phyloP scores from a whole-genome alignment of 495 filamentous ascomycete genomes.

The Amniculicola lignicola region DNA sequence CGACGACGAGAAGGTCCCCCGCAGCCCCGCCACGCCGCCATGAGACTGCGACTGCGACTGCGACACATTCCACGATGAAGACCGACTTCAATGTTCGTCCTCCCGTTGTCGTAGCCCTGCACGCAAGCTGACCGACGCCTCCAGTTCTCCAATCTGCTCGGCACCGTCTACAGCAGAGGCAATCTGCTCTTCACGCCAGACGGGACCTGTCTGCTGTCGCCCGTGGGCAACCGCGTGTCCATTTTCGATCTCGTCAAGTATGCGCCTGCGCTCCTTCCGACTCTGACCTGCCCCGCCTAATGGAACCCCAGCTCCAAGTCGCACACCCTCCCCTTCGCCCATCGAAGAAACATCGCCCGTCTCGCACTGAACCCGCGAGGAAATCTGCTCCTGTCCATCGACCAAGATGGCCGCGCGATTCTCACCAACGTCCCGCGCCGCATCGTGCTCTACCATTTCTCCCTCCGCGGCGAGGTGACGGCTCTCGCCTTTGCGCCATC shows the following conservation, averaged over 20 bases:
- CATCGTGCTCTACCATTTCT: slow-evolving; percentile 86
- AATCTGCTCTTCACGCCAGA: slow-evolving; percentile 96
- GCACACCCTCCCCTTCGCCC: slow-evolving; percentile 88
- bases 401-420: slow-evolving; percentile 91
- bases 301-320: slow-evolving; percentile 74
- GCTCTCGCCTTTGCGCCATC: slow-evolving; percentile 90
- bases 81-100: slow-evolving; percentile 79
- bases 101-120: background rate
- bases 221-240: slow-evolving; percentile 91
- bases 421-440: slow-evolving; percentile 83
- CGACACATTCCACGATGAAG: slow-evolving; percentile 66
- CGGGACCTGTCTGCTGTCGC: slow-evolving; percentile 92
- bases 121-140: background rate
- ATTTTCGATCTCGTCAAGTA: slow-evolving; percentile 96
- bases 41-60: background rate
- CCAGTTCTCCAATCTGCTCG: slow-evolving; percentile 91
- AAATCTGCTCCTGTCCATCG: slow-evolving; percentile 85
- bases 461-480: slow-evolving; percentile 78
- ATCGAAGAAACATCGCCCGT: slow-evolving; percentile 87
- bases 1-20: slow-evolving; percentile 8
- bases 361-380: slow-evolving; percentile 84
- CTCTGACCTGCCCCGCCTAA: slow-evolving; percentile 16
- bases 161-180: slow-evolving; percentile 95
- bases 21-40: slow-evolving; percentile 11
- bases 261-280: background rate